Evolutionary conservation across 177 flowering plant genomes (phyloP).

Genomic region (Tripterygium wilfordii): DNA sequence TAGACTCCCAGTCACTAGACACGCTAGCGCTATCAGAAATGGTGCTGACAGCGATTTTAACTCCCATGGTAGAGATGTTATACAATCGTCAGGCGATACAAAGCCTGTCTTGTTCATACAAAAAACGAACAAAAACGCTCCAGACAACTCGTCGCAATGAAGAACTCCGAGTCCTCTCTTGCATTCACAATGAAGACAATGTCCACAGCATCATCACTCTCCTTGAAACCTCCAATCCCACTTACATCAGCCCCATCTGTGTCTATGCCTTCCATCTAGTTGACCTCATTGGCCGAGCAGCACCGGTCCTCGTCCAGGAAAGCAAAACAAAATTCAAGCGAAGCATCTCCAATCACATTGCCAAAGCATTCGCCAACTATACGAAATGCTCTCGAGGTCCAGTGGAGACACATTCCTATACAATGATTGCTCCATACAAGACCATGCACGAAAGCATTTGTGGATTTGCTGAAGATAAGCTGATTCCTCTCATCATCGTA

Average conservation of each 20-base stretch:
- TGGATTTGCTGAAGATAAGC: conserved; percentile 17
- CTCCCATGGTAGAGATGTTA: conserved; percentile 6
- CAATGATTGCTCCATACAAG: conserved; percentile 17
- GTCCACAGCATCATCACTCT: conserved; percentile 14
- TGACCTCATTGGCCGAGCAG: conserved; percentile 14
- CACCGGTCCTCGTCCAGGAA: conserved; percentile 4
- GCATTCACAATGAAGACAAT: conserved; percentile 11
- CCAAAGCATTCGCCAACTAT: conserved; percentile 16
- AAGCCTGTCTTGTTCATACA: not conserved
- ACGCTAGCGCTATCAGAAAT: not conserved
- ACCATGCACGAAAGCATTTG: conserved; percentile 21
- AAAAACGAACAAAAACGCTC: conserved; percentile 4
- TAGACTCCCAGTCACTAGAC: not conserved
- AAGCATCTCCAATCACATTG: conserved; percentile 7
- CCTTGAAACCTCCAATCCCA: conserved; percentile 17
- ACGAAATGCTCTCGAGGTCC: not conserved
- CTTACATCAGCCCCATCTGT: conserved; percentile 1
- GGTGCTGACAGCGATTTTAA: conserved; percentile 2
- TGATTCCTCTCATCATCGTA: conserved; percentile 16
- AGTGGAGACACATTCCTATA: conserved; percentile 6
- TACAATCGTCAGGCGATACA: conserved; percentile 1
- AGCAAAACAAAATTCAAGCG: not conserved
- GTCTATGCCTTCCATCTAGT: conserved; percentile 15
- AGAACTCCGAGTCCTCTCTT: not conserved
- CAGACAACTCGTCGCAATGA: not conserved